Percentiles rank a stretch among this genome's conserved stretches.
Conservation (phyloP, 2,329 filamentous ascomycete genomes). For the Dothistroma septosporum region DNA sequence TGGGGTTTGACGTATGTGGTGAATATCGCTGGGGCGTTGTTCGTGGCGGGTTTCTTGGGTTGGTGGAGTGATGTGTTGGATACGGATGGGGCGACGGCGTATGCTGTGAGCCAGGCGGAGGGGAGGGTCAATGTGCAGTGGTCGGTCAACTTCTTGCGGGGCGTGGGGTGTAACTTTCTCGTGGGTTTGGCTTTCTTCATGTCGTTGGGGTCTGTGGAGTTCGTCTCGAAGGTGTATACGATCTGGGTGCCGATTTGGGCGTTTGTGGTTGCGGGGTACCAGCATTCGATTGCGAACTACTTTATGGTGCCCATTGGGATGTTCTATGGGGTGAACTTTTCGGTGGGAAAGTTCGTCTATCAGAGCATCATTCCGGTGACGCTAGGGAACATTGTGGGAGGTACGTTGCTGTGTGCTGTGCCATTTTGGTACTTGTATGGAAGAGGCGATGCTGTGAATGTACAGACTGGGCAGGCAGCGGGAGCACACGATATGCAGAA, state of each 20-base stretch:
- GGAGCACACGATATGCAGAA: background rate
- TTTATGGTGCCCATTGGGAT: conserved; percentile 43
- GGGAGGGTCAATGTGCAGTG: conserved; percentile 2
- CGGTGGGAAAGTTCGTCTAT: conserved; percentile 40
- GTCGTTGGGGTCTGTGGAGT: conserved; percentile 17
- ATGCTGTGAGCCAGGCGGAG: conserved; percentile 1
- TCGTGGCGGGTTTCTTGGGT: background rate
- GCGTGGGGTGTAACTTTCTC: conserved; percentile 28
- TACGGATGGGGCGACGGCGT: background rate
- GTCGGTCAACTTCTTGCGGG: conserved; percentile 22
- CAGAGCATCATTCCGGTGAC: conserved; percentile 19
- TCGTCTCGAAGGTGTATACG: conserved; percentile 25
- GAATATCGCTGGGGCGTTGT: conserved; percentile 7
- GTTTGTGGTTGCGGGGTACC: conserved; percentile 39
- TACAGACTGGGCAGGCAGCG: background rate
- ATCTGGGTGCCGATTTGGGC: conserved; percentile 28
- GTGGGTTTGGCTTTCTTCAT: conserved; percentile 27
- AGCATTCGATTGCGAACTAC: conserved; percentile 30
- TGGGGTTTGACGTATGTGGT: background rate
- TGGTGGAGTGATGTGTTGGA: conserved; percentile 7
- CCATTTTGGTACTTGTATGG: conserved; percentile 3
- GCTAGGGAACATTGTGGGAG: conserved; percentile 16
- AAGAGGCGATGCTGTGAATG: background rate
- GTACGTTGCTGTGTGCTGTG: background rate
- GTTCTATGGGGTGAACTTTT: conserved; percentile 36